phyloP scores from a whole-genome alignment of 139 green algal species.

The Ettlia oleoabundans region DNA sequence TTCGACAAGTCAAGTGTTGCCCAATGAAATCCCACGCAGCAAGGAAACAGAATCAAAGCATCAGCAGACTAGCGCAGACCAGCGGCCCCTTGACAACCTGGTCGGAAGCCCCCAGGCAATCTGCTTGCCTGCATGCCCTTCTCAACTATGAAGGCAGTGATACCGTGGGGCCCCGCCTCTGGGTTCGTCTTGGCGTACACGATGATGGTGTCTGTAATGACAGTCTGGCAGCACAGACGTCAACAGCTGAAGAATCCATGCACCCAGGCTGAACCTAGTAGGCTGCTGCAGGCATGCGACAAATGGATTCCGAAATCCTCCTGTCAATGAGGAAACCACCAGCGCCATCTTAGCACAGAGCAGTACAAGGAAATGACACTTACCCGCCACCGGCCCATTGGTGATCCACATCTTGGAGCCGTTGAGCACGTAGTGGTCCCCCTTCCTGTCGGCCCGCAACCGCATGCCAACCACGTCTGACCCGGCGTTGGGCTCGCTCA shows the following conservation, averaged over 20 bases:
- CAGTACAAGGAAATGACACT: neutral
- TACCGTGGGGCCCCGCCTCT: slow-evolving; percentile 75
- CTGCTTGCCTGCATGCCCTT: slow-evolving; percentile 90
- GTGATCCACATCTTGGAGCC: slow-evolving; percentile 97
- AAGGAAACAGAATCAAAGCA: no score
- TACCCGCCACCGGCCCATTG: slow-evolving; percentile 83
- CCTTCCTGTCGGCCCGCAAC: slow-evolving; percentile 46
- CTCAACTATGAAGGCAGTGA: slow-evolving; percentile 96
- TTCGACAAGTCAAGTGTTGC: no score
- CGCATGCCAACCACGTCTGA: slow-evolving; percentile 92
- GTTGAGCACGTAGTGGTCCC: slow-evolving; percentile 82
- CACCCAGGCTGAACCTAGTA: no score
- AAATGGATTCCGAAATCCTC: no score
- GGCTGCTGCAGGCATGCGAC: no score
- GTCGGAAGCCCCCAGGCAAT: no score
- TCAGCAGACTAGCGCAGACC: no score
- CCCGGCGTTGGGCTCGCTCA: slow-evolving; percentile 85
- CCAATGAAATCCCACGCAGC: no score
- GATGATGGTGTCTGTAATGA: slow-evolving; percentile 67
- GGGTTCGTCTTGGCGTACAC: slow-evolving; percentile 94
- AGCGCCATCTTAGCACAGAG: neutral
- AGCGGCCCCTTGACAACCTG: no score
- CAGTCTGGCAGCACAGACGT: neutral
- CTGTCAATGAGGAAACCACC: no score
- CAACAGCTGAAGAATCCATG: no score